phyloP scores from a whole-genome alignment of 148 eudicot genomes.

The Pouteria glomerata region DNA sequence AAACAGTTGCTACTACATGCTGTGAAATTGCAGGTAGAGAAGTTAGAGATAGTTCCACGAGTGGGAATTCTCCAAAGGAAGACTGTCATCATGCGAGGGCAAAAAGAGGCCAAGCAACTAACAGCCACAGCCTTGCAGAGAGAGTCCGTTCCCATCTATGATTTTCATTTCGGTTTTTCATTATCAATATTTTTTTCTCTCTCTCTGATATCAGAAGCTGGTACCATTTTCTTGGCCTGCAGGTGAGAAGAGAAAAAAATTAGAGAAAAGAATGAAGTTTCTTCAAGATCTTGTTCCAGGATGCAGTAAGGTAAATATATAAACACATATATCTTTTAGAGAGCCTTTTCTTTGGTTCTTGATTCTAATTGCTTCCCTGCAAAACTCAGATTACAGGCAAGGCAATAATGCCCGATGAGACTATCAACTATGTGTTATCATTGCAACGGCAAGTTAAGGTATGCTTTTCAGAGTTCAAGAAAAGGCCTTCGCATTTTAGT shows the following conservation, averaged over 20 bases:
- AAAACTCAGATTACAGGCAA: conserved; percentile 19
- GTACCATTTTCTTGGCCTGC: background rate
- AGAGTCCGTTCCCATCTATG: conserved; percentile 13
- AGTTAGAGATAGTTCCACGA: conserved; percentile 14
- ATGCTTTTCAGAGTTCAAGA: background rate
- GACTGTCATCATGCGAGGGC: conserved; percentile 21
- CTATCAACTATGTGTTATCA: conserved; percentile 19
- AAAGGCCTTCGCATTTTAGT: too few species aligned
- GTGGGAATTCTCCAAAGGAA: conserved; percentile 17
- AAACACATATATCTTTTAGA: background rate
- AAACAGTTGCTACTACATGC: conserved; percentile 2
- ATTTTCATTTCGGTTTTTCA: background rate
- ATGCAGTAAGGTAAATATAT: conserved; percentile 15
- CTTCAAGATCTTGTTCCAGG: conserved; percentile 24
- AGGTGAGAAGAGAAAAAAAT: conserved; percentile 20
- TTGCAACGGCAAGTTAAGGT: conserved; percentile 21
- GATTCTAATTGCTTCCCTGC: background rate
- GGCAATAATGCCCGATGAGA: conserved; percentile 22
- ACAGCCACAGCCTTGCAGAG: conserved; percentile 25
- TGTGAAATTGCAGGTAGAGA: background rate
- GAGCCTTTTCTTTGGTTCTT: background rate
- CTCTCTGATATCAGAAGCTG: background rate
- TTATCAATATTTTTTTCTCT: background rate
- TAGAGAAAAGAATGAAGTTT: conserved; percentile 16
- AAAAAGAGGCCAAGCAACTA: conserved; percentile 23